phyloP scores from a whole-genome alignment of 257 asterid genomes.

The Gentiana dahurica region DNA sequence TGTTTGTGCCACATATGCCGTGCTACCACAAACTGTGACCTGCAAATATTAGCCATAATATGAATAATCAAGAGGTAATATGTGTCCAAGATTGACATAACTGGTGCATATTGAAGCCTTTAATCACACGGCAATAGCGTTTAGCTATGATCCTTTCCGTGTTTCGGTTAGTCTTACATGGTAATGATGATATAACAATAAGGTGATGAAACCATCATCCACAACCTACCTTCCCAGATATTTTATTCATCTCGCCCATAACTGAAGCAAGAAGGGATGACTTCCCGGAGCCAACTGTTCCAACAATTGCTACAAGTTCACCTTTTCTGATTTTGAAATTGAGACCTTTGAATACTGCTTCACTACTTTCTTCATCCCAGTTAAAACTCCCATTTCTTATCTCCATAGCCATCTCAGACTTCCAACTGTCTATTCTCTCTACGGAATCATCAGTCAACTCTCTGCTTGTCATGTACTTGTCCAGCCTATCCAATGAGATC shows the following conservation, averaged over 20 bases:
- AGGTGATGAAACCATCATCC: background rate
- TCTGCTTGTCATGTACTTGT: constrained; percentile 66
- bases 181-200: no score
- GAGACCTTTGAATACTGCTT: constrained; percentile 39
- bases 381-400: constrained; percentile 54
- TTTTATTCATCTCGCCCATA: constrained; percentile 90
- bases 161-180: no score
- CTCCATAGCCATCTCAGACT: constrained; percentile 50
- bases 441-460: constrained; percentile 57
- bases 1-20: constrained; percentile 94
- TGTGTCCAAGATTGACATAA: no score
- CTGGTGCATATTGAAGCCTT: no score
- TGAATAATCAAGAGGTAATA: no score
- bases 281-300: constrained; percentile 96
- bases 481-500: constrained; percentile 76
- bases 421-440: constrained; percentile 60
- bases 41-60: constrained; percentile 8
- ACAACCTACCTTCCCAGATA: constrained; percentile 63
- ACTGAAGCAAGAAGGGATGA: constrained; percentile 78
- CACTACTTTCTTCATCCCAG: constrained; percentile 77
- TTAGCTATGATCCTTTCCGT: no score
- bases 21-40: constrained; percentile 78
- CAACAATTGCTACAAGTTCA: constrained; percentile 74
- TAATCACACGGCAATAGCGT: no score
- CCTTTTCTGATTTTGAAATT: constrained; percentile 57